Evolutionary conservation across 345 rosid species (phyloP).

Genomic region (Euphorbia tirucalli): DNA sequence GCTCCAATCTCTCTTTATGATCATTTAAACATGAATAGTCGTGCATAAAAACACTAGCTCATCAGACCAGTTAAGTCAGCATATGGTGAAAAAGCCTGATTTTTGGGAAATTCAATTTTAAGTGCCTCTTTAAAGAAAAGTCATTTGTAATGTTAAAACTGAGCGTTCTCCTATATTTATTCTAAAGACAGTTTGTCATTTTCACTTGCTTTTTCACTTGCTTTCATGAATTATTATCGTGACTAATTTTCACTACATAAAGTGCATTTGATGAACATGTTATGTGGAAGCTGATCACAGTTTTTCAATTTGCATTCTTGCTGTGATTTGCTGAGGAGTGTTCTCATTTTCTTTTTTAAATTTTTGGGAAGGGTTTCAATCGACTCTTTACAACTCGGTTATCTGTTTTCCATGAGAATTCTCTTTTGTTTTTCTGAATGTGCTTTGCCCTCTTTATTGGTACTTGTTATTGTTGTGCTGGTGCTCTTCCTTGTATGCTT

Average conservation of each 20-base stretch:
- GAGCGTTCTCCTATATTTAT: too few relatives aligned
- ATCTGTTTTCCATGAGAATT: not conserved
- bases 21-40: not conserved
- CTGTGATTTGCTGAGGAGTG: not conserved
- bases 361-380: not conserved
- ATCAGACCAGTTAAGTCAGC: not conserved
- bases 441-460: not conserved
- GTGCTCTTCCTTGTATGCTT: not conserved
- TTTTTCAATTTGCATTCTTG: not conserved
- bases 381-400: not conserved
- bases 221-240: too few relatives aligned
- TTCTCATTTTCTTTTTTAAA: not conserved
- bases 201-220: too few relatives aligned
- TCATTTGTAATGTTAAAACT: too few relatives aligned
- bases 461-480: slow-evolving; percentile 1
- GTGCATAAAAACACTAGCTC: not conserved
- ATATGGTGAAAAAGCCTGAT: not conserved
- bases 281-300: not conserved
- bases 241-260: not conserved
- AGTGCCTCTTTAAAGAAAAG: too few relatives aligned
- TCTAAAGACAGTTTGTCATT: too few relatives aligned
- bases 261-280: not conserved
- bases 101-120: too few relatives aligned
- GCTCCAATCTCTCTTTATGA: not conserved
- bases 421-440: not conserved